A percentile compares a stretch with the other conserved stretches of the same genome.
Conservation (phyloP, 2,329 filamentous ascomycete genomes). For the Botryotinia convoluta region DNA sequence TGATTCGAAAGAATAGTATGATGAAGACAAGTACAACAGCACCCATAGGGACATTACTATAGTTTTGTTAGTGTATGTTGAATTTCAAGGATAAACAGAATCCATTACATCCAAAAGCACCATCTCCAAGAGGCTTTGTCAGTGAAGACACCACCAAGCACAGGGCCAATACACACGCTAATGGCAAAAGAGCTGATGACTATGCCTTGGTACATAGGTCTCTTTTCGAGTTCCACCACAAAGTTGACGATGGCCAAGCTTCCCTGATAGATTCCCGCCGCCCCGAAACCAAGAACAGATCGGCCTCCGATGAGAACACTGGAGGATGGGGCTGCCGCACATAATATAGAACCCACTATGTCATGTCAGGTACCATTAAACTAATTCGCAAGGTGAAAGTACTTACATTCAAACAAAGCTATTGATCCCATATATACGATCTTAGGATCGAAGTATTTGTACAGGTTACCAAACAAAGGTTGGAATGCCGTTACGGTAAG, state of each 20-base stretch:
- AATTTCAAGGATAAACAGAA: slow-evolving; percentile 6
- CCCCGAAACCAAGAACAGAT: slow-evolving; percentile 50
- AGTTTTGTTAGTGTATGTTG: not conserved
- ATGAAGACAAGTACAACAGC: slow-evolving; percentile 40
- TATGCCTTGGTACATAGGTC: slow-evolving; percentile 19
- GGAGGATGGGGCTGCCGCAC: slow-evolving; percentile 45
- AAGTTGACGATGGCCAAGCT: slow-evolving; percentile 50
- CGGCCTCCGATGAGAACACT: slow-evolving; percentile 46
- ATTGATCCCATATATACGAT: slow-evolving; percentile 14
- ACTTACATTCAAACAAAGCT: slow-evolving; percentile 18
- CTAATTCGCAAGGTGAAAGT: no score
- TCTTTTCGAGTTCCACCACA: slow-evolving; percentile 35
- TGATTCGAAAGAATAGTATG: slow-evolving; percentile 44
- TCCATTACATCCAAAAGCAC: slow-evolving; percentile 39
- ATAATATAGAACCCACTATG: slow-evolving; percentile 45
- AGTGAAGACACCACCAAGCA: slow-evolving; percentile 60
- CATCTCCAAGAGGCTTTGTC: slow-evolving; percentile 45
- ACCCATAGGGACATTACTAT: slow-evolving; percentile 36
- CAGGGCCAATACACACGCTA: slow-evolving; percentile 45
- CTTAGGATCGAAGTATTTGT: slow-evolving; percentile 28
- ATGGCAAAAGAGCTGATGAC: slow-evolving; percentile 20
- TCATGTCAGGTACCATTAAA: not conserved
- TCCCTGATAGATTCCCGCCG: slow-evolving; percentile 48
- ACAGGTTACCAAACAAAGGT: slow-evolving; percentile 23
- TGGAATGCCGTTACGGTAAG: slow-evolving; percentile 41